phyloP scores from a whole-genome alignment of 768 basidiomycete species.

The Boletus insuetus region DNA sequence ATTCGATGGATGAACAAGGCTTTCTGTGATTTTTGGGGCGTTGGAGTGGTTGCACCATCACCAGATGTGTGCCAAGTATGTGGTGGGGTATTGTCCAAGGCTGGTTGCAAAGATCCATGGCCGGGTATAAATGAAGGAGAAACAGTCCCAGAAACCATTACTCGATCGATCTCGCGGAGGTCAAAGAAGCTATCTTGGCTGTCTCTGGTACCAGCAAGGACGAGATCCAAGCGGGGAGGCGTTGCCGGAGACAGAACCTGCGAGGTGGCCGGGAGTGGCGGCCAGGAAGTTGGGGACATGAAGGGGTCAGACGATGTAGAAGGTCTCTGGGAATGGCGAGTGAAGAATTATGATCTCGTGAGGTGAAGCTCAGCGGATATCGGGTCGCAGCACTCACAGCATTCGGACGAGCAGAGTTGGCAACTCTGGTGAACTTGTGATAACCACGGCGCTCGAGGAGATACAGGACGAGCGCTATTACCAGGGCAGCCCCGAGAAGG shows the following conservation, averaged over 20 bases:
- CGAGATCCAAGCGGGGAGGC: background rate
- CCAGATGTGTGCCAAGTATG: background rate
- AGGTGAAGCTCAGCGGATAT: background rate
- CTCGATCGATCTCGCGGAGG: constrained; percentile 4
- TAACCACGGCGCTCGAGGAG: constrained; percentile 9
- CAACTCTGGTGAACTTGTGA: constrained; percentile 17
- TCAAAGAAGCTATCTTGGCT: background rate
- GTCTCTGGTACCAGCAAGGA: constrained; percentile 1
- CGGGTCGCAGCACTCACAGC: background rate
- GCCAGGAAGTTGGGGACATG: constrained; percentile 11
- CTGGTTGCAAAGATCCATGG: background rate
- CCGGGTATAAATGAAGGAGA: background rate
- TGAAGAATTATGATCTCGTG: background rate
- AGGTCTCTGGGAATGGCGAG: constrained; percentile 8
- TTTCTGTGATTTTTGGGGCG: background rate
- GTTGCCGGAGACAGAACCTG: background rate
- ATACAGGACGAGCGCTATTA: constrained; percentile 11
- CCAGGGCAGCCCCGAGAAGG: constrained; percentile 10
- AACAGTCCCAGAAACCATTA: background rate
- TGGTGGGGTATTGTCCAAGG: background rate
- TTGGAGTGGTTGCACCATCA: background rate
- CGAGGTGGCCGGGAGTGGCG: constrained; percentile 3
- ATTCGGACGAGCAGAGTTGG: constrained; percentile 6
- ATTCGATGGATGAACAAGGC: constrained; percentile 19
- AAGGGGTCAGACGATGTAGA: constrained; percentile 26